Conservation (phyloP, 2,329 filamentous ascomycete species). For the Alternaria sp. region DNA sequence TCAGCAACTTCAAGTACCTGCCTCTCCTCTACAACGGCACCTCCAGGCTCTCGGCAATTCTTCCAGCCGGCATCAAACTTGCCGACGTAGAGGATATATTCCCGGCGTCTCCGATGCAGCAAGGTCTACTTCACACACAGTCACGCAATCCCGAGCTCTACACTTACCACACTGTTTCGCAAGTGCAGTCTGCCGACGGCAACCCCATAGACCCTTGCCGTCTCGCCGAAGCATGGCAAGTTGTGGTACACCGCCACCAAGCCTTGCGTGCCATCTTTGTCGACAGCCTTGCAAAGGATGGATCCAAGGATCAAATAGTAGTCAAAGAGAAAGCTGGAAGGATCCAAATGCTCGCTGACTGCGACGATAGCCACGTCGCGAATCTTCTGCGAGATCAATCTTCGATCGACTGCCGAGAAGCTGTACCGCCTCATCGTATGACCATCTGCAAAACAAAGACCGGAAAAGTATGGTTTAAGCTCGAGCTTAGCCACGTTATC, state of each 20-base stretch:
- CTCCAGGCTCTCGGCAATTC: slow-evolving; percentile 26
- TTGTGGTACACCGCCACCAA: slow-evolving; percentile 46
- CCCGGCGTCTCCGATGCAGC: slow-evolving; percentile 43
- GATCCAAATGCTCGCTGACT: slow-evolving; percentile 35
- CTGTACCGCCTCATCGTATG: slow-evolving; percentile 56
- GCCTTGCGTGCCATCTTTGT: slow-evolving; percentile 45
- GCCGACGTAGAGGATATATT: slow-evolving; percentile 42
- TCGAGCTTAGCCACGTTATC: slow-evolving; percentile 62
- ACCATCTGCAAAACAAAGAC: slow-evolving; percentile 54
- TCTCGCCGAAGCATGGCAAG: slow-evolving; percentile 46
- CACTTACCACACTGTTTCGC: slow-evolving; percentile 41
- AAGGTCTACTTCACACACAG: slow-evolving; percentile 42
- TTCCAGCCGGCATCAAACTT: slow-evolving; percentile 30
- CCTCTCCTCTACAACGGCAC: slow-evolving; percentile 44
- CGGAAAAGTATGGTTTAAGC: slow-evolving; percentile 53
- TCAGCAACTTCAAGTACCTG: slow-evolving; percentile 42
- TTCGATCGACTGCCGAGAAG: slow-evolving; percentile 38
- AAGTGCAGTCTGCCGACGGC: slow-evolving; percentile 34
- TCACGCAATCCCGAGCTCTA: slow-evolving; percentile 42
- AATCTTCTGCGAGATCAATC: slow-evolving; percentile 29
- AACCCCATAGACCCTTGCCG: slow-evolving; percentile 31
- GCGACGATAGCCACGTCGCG: slow-evolving; percentile 29
- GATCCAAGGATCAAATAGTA: slow-evolving; percentile 45
- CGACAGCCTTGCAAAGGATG: slow-evolving; percentile 45
- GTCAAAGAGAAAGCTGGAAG: slow-evolving; percentile 38